These are phyloP conservation scores for Fusarium globosum DNA, from an alignment of 2,329 filamentous ascomycete genomes.

Conservation along the genomic window DNA sequence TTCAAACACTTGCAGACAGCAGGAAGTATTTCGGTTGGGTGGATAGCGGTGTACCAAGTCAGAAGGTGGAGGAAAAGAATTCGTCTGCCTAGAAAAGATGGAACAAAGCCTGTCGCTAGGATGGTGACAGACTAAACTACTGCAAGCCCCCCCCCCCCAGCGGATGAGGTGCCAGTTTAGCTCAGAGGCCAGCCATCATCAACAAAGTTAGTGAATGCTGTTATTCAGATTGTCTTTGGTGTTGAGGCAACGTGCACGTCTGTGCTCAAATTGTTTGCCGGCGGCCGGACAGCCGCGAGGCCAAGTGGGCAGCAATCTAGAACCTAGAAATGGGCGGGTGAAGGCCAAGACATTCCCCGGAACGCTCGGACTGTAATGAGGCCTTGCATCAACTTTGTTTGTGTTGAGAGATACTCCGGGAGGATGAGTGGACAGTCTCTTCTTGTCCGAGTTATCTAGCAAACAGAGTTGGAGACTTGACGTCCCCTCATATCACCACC, in stretches of 20 bases:
- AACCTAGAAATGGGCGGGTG: constrained; percentile 24
- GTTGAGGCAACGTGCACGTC: constrained; percentile 22
- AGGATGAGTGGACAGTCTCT: background rate
- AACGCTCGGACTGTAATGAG: constrained; percentile 24
- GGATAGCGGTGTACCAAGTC: constrained; percentile 10
- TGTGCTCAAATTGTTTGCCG: constrained; percentile 20
- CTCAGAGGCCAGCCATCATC: background rate
- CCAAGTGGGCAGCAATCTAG: constrained; percentile 32
- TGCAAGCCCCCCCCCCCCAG: constrained; percentile 35
- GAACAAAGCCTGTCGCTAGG: constrained; percentile 1
- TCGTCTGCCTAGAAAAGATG: constrained; percentile 41
- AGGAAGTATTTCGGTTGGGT: background rate
- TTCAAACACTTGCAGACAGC: constrained; percentile 5
- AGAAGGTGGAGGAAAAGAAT: constrained; percentile 28
- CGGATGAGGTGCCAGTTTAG: constrained; percentile 10
- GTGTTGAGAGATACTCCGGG: background rate
- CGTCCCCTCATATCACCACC: background rate
- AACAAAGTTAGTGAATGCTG: background rate
- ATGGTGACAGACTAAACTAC: constrained; percentile 24
- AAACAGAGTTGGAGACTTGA: background rate
- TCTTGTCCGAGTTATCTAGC: background rate
- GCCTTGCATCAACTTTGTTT: constrained; percentile 2
- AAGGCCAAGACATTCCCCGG: constrained; percentile 23
- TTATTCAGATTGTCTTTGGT: constrained; percentile 6
- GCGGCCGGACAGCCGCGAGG: constrained; percentile 34